Evolutionary conservation across 345 rosid genomes (phyloP), one percentile per base, ranked within the genome.

Genomic region (Salix dunnii): DNA sequence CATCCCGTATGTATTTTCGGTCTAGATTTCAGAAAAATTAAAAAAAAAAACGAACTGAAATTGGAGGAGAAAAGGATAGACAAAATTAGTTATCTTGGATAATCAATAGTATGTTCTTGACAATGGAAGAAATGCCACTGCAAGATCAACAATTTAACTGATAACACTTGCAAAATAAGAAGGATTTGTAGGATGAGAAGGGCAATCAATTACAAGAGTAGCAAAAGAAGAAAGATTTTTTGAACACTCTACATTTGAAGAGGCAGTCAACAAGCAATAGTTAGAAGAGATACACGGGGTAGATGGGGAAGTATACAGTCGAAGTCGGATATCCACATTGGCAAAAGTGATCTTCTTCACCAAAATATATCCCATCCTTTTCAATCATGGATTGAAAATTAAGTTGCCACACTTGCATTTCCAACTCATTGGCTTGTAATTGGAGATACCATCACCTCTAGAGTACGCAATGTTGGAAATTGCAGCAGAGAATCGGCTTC

Each of bases 351-450:
- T 30, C 49, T 43, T n/a, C 4, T 72, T 46, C 51, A 46, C 51
- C 51, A 46, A 14, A 46, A 11, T 6, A 27, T 23, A 28, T 64
- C 3, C 8, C 23, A 65, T 23, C 18, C 8, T 5, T 38, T 67
- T 42, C 25, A 66, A 13, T 88, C 80, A 90, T 49, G 94, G 92
- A 71, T 85, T 83, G 81, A 85, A 82, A 42, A 86, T 71, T 71
- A 78, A n/a, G 82, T 88, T 84, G 31, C 91, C 94, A 38, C 94
- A 90, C 78, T 88, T 90, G 87, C 94, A 90, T 67, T 89, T 90
- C 94, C 94, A 90, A 60, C 91, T 80, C 82, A 90, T 89, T 80
- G 94, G 92, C 83, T 90, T 90, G 85, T 90, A 90, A 73, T 89
- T 89, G 75, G 94, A 84, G 60, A 82, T 30, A 72, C 78, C 89